Conservation (phyloP, 23 red algal species). For the Gracilaria vermiculophylla region DNA sequence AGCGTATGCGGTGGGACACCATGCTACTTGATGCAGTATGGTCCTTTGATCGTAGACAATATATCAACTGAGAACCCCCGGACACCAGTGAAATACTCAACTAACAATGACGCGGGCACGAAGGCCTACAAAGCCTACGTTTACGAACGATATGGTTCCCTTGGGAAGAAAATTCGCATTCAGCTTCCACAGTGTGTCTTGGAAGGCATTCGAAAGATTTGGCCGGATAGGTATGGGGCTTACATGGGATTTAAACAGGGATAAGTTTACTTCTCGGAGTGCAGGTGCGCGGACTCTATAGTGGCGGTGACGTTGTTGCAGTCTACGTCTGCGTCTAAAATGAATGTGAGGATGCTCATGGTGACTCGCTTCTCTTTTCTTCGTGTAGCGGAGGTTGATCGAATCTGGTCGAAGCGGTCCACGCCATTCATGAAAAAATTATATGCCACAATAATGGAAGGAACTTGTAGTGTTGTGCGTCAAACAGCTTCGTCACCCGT, state of each 20-base stretch:
- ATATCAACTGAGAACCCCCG: background rate
- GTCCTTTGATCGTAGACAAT: background rate
- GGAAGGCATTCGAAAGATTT: background rate
- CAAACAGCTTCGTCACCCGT: background rate
- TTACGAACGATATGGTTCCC: background rate
- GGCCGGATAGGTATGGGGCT: background rate
- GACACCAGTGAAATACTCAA: background rate
- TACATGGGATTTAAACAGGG: slow-evolving; percentile 1
- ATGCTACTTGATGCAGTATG: background rate
- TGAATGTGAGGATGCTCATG: too few species aligned
- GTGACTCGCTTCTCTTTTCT: background rate
- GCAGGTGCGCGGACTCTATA: background rate
- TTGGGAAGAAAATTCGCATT: background rate
- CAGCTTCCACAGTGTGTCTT: background rate
- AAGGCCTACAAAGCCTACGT: background rate
- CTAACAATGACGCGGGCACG: background rate
- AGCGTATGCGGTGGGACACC: background rate
- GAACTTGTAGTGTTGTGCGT: background rate
- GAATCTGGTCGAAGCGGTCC: background rate
- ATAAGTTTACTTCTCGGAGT: background rate
- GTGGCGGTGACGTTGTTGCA: background rate
- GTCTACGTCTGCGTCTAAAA: background rate
- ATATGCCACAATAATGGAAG: slow-evolving; percentile 12
- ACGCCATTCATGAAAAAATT: slow-evolving; percentile 13
- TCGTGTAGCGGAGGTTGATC: background rate